Conservation (phyloP, 208 protist species). For the Phytomonas francai region DNA sequence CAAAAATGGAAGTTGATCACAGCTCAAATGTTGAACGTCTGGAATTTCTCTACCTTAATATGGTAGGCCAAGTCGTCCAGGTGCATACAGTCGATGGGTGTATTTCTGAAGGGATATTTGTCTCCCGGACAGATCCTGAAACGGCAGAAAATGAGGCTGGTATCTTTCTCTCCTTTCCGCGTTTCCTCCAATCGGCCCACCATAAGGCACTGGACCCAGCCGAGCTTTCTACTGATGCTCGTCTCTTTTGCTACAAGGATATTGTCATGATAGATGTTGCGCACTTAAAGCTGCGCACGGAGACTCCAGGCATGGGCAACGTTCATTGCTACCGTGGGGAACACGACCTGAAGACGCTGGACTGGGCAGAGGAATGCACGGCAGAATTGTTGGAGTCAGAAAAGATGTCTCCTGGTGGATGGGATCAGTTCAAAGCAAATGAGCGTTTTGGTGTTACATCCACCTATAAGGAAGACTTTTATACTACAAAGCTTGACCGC, state of each 20-base stretch:
- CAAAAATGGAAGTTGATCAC: slow-evolving; percentile 25
- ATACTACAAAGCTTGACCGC: slow-evolving; percentile 86
- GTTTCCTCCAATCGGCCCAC: slow-evolving; percentile 36
- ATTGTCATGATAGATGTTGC: slow-evolving; percentile 73
- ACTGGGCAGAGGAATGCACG: slow-evolving; percentile 53
- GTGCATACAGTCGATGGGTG: slow-evolving; percentile 69
- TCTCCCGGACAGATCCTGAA: slow-evolving; percentile 71
- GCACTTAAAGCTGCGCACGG: slow-evolving; percentile 59
- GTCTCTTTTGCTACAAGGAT: slow-evolving; percentile 50
- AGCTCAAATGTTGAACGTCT: slow-evolving; percentile 77
- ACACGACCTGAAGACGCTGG: slow-evolving; percentile 56
- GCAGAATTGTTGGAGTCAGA: slow-evolving; percentile 52
- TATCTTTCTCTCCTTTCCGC: slow-evolving; percentile 61
- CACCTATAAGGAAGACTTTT: slow-evolving; percentile 82
- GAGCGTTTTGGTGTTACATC: slow-evolving; percentile 69
- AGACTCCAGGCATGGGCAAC: slow-evolving; percentile 46
- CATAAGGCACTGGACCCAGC: slow-evolving; percentile 43
- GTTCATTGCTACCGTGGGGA: slow-evolving; percentile 36
- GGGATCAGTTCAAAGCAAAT: slow-evolving; percentile 88
- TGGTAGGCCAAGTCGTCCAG: slow-evolving; percentile 78
- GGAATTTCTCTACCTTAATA: slow-evolving; percentile 85
- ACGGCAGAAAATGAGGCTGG: slow-evolving; percentile 31
- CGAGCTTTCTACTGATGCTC: slow-evolving; percentile 25
- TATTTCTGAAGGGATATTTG: slow-evolving; percentile 74
- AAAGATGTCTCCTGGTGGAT: slow-evolving; percentile 42